phyloP scores from a whole-genome alignment of 2,329 filamentous ascomycete species.

The Fusarium circinatum region DNA sequence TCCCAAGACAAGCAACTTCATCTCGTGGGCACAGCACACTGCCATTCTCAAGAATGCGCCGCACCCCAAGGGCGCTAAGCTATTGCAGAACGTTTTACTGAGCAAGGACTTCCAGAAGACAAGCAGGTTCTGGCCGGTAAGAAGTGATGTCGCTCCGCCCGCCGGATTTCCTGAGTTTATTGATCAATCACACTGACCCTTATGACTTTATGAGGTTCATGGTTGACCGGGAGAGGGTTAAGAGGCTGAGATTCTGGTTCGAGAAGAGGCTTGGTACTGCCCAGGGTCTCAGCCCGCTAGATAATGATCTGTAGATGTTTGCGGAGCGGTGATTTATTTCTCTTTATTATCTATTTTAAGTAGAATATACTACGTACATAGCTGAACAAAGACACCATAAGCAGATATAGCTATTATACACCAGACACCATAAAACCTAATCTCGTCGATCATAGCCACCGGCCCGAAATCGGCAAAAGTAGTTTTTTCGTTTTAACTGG shows the following conservation, averaged over 20 bases:
- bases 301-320: not conserved
- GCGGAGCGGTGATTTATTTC: fast-evolving
- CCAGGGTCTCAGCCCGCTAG: not conserved
- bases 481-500: no score
- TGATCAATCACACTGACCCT: fast-evolving
- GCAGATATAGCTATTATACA: no score
- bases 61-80: not conserved
- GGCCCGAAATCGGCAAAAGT: no score
- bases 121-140: not conserved
- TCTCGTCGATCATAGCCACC: no score
- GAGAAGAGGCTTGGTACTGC: not conserved
- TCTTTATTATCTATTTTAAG: no score
- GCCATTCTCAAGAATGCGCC: not conserved
- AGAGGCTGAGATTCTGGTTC: not conserved
- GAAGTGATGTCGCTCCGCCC: not conserved
- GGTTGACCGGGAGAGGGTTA: not conserved
- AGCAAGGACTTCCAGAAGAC: not conserved
- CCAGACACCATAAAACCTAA: no score
- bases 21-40: not conserved
- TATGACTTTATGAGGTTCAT: not conserved
- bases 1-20: not conserved
- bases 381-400: no score
- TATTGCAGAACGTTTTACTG: not conserved
- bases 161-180: not conserved
- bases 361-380: fast-evolving